Base-by-base conservation (phyloP, 768 basidiomycete species). In the Kwoniella botswanensis region DNA sequence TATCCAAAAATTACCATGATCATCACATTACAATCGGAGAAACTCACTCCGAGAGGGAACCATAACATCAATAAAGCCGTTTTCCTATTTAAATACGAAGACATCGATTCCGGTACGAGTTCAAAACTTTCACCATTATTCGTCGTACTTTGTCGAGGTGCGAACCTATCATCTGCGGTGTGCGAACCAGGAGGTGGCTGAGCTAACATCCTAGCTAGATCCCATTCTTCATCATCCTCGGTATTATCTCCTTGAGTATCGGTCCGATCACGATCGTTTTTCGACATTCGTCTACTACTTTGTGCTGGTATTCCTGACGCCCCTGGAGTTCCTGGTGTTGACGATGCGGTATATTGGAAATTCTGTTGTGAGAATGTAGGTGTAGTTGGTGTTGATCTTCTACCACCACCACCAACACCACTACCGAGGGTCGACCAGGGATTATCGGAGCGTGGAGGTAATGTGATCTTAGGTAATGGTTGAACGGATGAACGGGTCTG, bases 21-120 rank as follows among this genome's bases (percentile, higher is more conserved):
- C 7, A 35, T 22, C 26, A 46, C 43, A 11, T 7, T 21, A 2
- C 5, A 64, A 24, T 5, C 2, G 26, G 0, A 54, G 6, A n/a
- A 5, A 79, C 82, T 80, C 67, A 83, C 82, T 29, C 76, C 83
- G 3, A 80, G 73, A 18, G 81, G 82, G 63, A 84, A 84, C 70
- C 80, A 82, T 67, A 83, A 69, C 83, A 82, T 84, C 66, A 84
- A 74, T 57, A 84, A 64, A 1, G 81, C 76, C 18, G 83, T 83
- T 68, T 84, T 84, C 42, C 84, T 57, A 71, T 84, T 84, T 69
- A 84, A 75, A 74, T 83, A 84, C 17, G 71, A 72, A 26, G 81
- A 71, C 76, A 81, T 84, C 17, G 76, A 79, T 65, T 84, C 84
- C n/a, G 75, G 76, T 35, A 81, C 74, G 10, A 81, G 71, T 52